Evolutionary conservation across 768 basidiomycete species (phyloP).

Genomic region (Rhizopogon vinicolor): DNA sequence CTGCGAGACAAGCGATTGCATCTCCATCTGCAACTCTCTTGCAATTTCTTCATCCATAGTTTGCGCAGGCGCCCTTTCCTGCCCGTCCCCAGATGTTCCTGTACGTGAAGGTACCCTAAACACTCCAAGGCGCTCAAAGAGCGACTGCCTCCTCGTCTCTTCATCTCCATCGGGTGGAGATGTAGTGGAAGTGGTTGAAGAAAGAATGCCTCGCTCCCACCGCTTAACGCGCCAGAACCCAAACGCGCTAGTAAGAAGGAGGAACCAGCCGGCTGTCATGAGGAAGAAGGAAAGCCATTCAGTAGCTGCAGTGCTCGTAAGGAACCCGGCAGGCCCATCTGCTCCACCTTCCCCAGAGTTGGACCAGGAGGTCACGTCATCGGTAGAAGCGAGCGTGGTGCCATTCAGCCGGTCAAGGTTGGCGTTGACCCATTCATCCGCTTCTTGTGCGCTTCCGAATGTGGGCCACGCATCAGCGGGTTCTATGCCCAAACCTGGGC

Average conservation of each 20-base stretch:
- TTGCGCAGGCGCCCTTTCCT: conserved; percentile 14
- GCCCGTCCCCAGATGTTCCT: conserved; percentile 6
- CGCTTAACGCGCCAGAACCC: conserved; percentile 88
- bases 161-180: conserved; percentile 15
- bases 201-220: conserved; percentile 77
- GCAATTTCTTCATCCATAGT: conserved; percentile 22
- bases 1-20: conserved; percentile 19
- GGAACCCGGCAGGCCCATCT: conserved; percentile 14
- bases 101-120: conserved; percentile 6
- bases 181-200: conserved; percentile 32
- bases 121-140: conserved; percentile 25
- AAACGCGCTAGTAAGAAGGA: conserved; percentile 85
- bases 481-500: conserved; percentile 26
- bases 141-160: conserved; percentile 16
- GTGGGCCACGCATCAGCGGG: conserved; percentile 31
- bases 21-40: neutral
- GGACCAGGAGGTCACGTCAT: conserved; percentile 22
- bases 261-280: conserved; percentile 89
- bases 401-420: conserved; percentile 18
- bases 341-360: conserved; percentile 24
- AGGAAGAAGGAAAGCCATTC: conserved; percentile 96
- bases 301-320: conserved; percentile 65
- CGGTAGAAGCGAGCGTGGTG: conserved; percentile 19
- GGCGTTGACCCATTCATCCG: conserved; percentile 36
- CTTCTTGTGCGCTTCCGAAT: conserved; percentile 41